A percentile compares a stretch with the other conserved stretches of the same genome.
These are phyloP conservation scores for Recurvomyces mirabilis DNA, from an alignment of 495 filamentous ascomycete genomes.

Conservation along the genomic window DNA sequence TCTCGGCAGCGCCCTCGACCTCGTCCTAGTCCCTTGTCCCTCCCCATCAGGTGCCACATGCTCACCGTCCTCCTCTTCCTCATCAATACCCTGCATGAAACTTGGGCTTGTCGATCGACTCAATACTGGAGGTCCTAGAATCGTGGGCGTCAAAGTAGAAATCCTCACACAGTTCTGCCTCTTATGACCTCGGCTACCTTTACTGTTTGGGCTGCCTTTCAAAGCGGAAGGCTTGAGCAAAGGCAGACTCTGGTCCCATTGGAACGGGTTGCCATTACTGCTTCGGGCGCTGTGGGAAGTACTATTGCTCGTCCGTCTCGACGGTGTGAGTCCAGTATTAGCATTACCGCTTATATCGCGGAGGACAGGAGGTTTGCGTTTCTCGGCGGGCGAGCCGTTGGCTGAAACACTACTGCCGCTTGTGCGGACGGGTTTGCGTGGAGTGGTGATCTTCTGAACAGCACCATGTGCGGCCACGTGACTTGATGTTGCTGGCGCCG, in stretches of 20 bases:
- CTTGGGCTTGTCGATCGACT: slow-evolving; percentile 24
- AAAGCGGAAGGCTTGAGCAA: slow-evolving; percentile 20
- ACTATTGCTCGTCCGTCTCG: slow-evolving; percentile 14
- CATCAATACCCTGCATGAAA: slow-evolving; percentile 25
- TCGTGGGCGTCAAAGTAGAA: slow-evolving; percentile 23
- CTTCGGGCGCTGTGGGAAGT: slow-evolving; percentile 10
- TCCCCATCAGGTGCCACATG: no score
- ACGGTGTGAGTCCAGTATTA: slow-evolving; percentile 2
- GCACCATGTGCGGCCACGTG: not conserved
- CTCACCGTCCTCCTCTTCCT: no score
- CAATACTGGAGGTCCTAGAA: slow-evolving; percentile 23
- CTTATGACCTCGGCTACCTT: slow-evolving; percentile 17
- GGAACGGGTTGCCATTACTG: slow-evolving; percentile 23
- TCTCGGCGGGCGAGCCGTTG: slow-evolving; percentile 21
- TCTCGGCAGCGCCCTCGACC: slow-evolving; percentile 17
- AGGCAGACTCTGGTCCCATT: slow-evolving; percentile 17
- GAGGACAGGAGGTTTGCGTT: slow-evolving; percentile 11
- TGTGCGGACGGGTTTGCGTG: slow-evolving; percentile 2
- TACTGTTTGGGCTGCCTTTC: slow-evolving; percentile 23
- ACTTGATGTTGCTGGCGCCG: no score
- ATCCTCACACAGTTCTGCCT: slow-evolving; percentile 25
- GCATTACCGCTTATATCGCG: slow-evolving; percentile 19
- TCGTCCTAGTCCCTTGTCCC: no score
- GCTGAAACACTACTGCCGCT: slow-evolving; percentile 13
- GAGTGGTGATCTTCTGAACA: slow-evolving; percentile 10